Evolutionary conservation across 495 filamentous ascomycete species (phyloP).

Genomic region (Penicillium steckii): DNA sequence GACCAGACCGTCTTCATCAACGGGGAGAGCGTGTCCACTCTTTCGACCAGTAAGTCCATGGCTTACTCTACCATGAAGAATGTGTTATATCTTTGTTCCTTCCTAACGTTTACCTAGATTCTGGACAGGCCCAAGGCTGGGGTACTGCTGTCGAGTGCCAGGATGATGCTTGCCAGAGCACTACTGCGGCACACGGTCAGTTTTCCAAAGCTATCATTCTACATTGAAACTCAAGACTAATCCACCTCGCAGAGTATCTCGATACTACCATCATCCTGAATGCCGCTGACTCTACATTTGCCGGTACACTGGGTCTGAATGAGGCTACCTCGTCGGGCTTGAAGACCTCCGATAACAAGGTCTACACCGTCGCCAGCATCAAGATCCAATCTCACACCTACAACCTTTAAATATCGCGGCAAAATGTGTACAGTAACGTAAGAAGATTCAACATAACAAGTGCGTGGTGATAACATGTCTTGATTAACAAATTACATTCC

Average conservation of each 20-base stretch:
- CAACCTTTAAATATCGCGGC: constrained; percentile 5
- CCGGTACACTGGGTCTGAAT: constrained; percentile 25
- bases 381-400: constrained; percentile 33
- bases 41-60: constrained; percentile 27
- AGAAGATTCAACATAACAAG: too few relatives aligned
- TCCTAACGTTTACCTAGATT: too few relatives aligned
- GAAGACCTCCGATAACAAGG: constrained; percentile 28
- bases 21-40: constrained; percentile 30
- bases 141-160: constrained; percentile 43
- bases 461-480: too few relatives aligned
- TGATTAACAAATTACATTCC: neutral
- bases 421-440: too few relatives aligned
- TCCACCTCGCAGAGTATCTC: constrained; percentile 22
- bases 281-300: constrained; percentile 16
- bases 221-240: neutral
- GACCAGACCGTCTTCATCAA: constrained; percentile 41
- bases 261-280: constrained; percentile 33
- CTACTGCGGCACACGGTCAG: constrained; percentile 30
- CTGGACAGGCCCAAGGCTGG: constrained; percentile 35
- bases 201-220: neutral
- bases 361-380: constrained; percentile 29
- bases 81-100: too few relatives aligned
- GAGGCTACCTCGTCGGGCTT: constrained; percentile 27
- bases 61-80: too few relatives aligned
- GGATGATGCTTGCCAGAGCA: constrained; percentile 27